A percentile compares a stretch with the other conserved stretches of the same genome.
phyloP scores from a whole-genome alignment of 2,329 filamentous ascomycete genomes.

The Hirsutella minnesotensis region DNA sequence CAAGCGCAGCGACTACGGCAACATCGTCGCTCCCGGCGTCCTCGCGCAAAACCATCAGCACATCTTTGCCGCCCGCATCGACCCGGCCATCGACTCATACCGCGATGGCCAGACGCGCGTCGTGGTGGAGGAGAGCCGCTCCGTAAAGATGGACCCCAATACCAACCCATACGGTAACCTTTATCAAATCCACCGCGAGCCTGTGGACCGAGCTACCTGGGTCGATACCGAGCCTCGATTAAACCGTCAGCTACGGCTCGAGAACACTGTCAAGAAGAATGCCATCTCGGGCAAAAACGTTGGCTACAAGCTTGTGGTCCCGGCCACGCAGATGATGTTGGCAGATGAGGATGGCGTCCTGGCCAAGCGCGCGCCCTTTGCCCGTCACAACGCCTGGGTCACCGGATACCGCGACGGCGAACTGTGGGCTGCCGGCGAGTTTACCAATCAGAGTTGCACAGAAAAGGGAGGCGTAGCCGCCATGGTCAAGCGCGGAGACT shows the following conservation, averaged over 20 bases:
- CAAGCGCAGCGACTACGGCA: constrained; percentile 41
- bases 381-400: constrained; percentile 35
- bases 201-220: constrained; percentile 31
- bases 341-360: constrained; percentile 31
- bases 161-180: constrained; percentile 51
- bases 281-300: constrained; percentile 34
- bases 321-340: constrained; percentile 33
- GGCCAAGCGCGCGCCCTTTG: constrained; percentile 30
- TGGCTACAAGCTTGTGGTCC: constrained; percentile 35
- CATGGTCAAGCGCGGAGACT: constrained; percentile 34
- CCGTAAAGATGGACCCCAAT: constrained; percentile 28
- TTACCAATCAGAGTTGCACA: constrained; percentile 34
- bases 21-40: constrained; percentile 50
- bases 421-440: constrained; percentile 38
- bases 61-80: constrained; percentile 52
- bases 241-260: constrained; percentile 37
- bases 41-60: constrained; percentile 62
- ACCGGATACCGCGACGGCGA: constrained; percentile 37
- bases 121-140: constrained; percentile 25
- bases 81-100: constrained; percentile 46
- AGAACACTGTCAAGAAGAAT: constrained; percentile 34
- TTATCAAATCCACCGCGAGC: constrained; percentile 40
- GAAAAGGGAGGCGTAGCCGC: constrained; percentile 31
- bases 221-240: constrained; percentile 40
- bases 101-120: constrained; percentile 37